Conservation (phyloP, 106 monocot species). For the Allium fistulosum region DNA sequence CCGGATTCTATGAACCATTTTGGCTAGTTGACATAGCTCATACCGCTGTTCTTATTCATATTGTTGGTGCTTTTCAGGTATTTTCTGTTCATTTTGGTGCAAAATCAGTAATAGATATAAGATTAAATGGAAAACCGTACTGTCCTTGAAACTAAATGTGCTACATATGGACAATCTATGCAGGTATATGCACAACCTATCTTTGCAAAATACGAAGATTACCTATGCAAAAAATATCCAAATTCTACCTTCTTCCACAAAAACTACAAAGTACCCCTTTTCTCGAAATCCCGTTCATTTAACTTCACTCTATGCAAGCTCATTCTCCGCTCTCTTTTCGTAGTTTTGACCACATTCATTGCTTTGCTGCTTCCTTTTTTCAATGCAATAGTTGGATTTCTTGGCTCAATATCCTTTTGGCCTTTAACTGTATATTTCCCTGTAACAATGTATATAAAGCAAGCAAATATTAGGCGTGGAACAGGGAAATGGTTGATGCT, state of each 20-base stretch:
- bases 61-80: constrained; percentile 76
- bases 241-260: constrained; percentile 36
- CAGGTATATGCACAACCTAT: constrained; percentile 67
- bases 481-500: constrained; percentile 37
- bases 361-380: constrained; percentile 73
- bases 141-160: too few species aligned
- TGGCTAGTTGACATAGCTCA: constrained; percentile 67
- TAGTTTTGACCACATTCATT: constrained; percentile 42
- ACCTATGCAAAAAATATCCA: constrained; percentile 37
- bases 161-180: too few species aligned
- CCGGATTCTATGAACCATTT: constrained; percentile 48
- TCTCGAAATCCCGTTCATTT: constrained; percentile 13
- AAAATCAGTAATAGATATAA: too few species aligned
- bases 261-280: constrained; percentile 26
- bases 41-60: constrained; percentile 41
- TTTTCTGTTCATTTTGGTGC: neutral
- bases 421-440: constrained; percentile 65
- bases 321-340: constrained; percentile 39
- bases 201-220: constrained; percentile 48
- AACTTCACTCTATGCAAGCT: constrained; percentile 45
- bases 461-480: constrained; percentile 34
- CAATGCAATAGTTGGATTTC: constrained; percentile 62
- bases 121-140: too few species aligned
- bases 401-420: constrained; percentile 66
- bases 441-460: constrained; percentile 43